phyloP scores from a whole-genome alignment of 352 stramenopile genomes.

The Blastocystis sp. region DNA sequence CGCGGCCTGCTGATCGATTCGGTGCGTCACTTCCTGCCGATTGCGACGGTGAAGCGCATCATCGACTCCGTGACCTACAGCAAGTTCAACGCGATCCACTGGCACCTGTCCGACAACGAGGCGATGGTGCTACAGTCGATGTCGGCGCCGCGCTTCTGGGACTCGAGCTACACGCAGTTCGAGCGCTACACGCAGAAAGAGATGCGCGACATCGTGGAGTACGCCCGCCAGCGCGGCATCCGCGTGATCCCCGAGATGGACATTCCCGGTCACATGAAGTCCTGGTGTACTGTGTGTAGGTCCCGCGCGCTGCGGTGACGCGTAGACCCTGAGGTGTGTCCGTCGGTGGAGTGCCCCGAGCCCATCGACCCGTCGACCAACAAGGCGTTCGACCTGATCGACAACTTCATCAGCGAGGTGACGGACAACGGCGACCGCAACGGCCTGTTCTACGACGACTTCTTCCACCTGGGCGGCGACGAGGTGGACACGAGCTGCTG shows the following conservation, averaged over 20 bases:
- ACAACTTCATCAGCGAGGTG: constrained; percentile 75
- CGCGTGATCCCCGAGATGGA: constrained; percentile 81
- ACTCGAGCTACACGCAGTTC: constrained; percentile 70
- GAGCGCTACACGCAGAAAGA: constrained; percentile 78
- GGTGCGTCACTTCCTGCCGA: constrained; percentile 80
- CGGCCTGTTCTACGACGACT: constrained; percentile 78
- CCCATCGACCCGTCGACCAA: constrained; percentile 76
- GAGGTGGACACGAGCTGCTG: constrained; percentile 79
- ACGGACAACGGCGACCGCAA: background rate
- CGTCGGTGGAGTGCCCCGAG: constrained; percentile 73
- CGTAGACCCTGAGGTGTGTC: constrained; percentile 76
- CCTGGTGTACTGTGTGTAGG: constrained; percentile 74
- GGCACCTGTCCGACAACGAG: constrained; percentile 77
- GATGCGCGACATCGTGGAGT: constrained; percentile 78
- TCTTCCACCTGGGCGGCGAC: constrained; percentile 81
- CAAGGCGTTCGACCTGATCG: constrained; percentile 76
- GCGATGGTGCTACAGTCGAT: constrained; percentile 66
- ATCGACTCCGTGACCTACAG: constrained; percentile 76
- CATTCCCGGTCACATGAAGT: constrained; percentile 79
- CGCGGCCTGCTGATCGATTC: constrained; percentile 83
- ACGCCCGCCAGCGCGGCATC: constrained; percentile 79
- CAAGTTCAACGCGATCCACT: constrained; percentile 79
- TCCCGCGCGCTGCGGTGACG: background rate
- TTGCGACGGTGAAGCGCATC: constrained; percentile 76
- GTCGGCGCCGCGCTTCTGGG: constrained; percentile 77